Conservation (phyloP, 2,329 filamentous ascomycete species). For the Pyricularia grisea region DNA sequence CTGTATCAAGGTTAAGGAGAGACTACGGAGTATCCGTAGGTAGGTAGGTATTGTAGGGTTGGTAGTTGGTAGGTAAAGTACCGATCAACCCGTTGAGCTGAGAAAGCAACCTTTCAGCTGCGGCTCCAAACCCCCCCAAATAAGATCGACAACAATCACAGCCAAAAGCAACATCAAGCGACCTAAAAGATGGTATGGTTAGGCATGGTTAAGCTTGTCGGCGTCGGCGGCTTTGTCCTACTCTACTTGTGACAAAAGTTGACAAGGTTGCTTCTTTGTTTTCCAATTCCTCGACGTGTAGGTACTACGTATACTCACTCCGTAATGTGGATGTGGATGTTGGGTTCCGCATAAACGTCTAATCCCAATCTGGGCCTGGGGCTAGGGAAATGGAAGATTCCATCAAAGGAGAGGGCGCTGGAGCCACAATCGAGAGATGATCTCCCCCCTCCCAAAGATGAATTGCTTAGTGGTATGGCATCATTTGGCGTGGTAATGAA, state of each 20-base stretch:
- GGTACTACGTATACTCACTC: no score
- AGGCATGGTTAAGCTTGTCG: background rate
- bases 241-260: background rate
- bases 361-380: background rate
- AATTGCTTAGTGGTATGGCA: background rate
- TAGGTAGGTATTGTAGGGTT: no score
- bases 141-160: background rate
- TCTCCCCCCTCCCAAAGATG: background rate
- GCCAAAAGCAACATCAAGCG: background rate
- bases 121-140: background rate
- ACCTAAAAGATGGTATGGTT: background rate
- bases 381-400: background rate
- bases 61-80: background rate
- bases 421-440: background rate
- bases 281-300: background rate
- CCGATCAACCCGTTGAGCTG: background rate
- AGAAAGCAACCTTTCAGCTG: background rate
- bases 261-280: background rate
- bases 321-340: background rate
- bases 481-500: background rate
- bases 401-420: background rate
- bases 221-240: background rate
- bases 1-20: no score
- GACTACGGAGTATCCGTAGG: no score
- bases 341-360: background rate